Percentiles rank a stretch among this genome's conserved stretches.
These are phyloP conservation scores for Mycena maculata DNA, from an alignment of 768 basidiomycete species.

Conservation along the genomic window DNA sequence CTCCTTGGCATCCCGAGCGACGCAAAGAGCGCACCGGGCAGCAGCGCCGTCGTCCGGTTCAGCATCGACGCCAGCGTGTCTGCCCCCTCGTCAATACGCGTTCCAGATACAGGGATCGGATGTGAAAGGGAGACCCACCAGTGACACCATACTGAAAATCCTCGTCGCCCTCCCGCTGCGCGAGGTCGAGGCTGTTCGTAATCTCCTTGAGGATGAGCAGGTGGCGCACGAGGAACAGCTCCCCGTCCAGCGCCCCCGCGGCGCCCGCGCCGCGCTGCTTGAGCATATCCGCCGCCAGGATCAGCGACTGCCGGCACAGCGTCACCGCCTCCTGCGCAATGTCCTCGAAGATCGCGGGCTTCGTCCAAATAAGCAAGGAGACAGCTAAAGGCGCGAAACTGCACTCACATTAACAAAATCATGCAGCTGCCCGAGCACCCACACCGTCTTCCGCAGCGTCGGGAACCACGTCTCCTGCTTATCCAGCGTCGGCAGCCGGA, in stretches of 20 bases:
- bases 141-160: constrained; percentile 58
- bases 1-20: constrained; percentile 74
- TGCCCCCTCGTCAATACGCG: constrained; percentile 33
- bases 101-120: background rate
- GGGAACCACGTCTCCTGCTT: constrained; percentile 93
- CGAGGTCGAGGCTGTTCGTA: constrained; percentile 77
- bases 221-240: constrained; percentile 91
- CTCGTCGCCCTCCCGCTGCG: constrained; percentile 59
- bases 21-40: constrained; percentile 77
- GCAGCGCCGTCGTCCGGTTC: constrained; percentile 67
- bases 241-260: constrained; percentile 69
- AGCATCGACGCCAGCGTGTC: constrained; percentile 71
- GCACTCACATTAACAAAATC: constrained; percentile 87
- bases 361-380: constrained; percentile 2
- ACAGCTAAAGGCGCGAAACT: constrained; percentile 1
- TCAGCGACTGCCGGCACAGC: constrained; percentile 84
- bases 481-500: constrained; percentile 76
- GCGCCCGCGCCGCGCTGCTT: constrained; percentile 57
- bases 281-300: constrained; percentile 76
- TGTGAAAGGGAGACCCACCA: constrained; percentile 59
- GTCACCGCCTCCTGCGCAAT: constrained; percentile 93
- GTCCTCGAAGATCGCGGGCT: constrained; percentile 97
- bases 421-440: constrained; percentile 91
- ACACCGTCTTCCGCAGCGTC: constrained; percentile 86
- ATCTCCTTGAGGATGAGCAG: constrained; percentile 93